phyloP scores from a whole-genome alignment of 805 yeast genomes.

The Saturnispora saitoi region DNA sequence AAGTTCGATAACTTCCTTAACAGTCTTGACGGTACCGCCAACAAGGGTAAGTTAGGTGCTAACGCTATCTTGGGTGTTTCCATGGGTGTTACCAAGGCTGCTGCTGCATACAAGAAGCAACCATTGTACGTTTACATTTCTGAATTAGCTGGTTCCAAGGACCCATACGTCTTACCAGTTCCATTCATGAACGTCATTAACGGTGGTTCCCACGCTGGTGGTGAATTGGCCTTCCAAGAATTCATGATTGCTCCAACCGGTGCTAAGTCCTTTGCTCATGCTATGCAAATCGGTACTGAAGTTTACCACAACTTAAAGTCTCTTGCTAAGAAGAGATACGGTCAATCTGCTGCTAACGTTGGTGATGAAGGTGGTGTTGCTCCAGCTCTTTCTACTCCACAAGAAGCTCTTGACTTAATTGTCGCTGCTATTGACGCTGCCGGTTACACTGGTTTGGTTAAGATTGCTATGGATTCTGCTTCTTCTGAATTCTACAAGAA shows the following conservation, averaged over 20 bases:
- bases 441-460: conserved; percentile 89
- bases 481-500: conserved; percentile 97
- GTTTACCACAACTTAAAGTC: conserved; percentile 96
- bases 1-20: conserved; percentile 80
- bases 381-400: conserved; percentile 91
- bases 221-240: conserved; percentile 98
- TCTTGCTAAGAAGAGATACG: conserved; percentile 89
- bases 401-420: conserved; percentile 95
- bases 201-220: conserved; percentile 99
- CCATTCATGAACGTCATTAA: conserved; percentile 98
- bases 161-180: conserved; percentile 92
- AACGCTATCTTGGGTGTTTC: conserved; percentile 98
- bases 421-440: conserved; percentile 82
- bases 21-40: conserved; percentile 90
- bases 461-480: conserved; percentile 93
- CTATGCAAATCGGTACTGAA: conserved; percentile 94
- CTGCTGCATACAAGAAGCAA: conserved; percentile 90
- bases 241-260: conserved; percentile 97
- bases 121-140: conserved; percentile 92
- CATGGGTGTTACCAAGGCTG: conserved; percentile 94
- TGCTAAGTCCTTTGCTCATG: conserved; percentile 88
- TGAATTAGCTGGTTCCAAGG: conserved; percentile 65
- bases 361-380: conserved; percentile 99
- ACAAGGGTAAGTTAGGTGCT: conserved; percentile 97
- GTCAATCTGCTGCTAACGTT: conserved; percentile 97